A percentile compares a stretch with the other conserved stretches of the same genome.
These are phyloP conservation scores for Teunomyces kruisii DNA, from an alignment of 805 yeast genomes.

Conservation along the genomic window DNA sequence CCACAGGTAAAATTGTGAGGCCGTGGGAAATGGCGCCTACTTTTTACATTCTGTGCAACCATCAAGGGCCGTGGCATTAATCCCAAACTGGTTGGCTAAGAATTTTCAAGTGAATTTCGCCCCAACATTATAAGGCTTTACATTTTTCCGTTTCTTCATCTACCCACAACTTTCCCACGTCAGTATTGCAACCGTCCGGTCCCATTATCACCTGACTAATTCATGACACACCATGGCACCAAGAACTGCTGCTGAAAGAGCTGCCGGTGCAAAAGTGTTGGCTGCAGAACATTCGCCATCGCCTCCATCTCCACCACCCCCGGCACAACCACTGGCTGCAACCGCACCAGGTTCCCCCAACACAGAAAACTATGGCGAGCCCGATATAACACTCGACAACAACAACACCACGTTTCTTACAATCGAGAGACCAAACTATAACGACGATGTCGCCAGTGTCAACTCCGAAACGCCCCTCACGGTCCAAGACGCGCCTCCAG, in stretches of 20 bases:
- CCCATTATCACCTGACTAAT: neutral
- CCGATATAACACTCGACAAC: neutral
- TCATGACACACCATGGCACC: conserved; percentile 11
- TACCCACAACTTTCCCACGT: neutral
- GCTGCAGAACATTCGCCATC: conserved; percentile 4
- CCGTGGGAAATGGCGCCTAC: neutral
- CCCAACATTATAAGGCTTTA: neutral
- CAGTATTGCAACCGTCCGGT: neutral
- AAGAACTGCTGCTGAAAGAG: conserved; percentile 9
- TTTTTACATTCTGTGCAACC: neutral
- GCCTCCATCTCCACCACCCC: conserved; percentile 15
- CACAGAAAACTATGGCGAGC: too few species aligned
- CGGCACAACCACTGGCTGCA: too few species aligned
- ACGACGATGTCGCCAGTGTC: conserved; percentile 13
- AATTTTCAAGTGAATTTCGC: neutral
- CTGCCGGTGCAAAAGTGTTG: conserved; percentile 3
- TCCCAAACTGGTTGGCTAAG: neutral
- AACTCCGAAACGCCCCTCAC: conserved; percentile 14
- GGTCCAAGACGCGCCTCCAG: conserved; percentile 2
- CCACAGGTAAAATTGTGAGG: neutral
- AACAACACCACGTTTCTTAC: neutral
- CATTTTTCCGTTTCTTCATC: neutral
- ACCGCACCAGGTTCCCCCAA: too few species aligned
- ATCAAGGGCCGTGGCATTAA: neutral
- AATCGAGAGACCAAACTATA: neutral